Evolutionary conservation across 345 rosid genomes (phyloP).

Genomic region (Linum lewisii): DNA sequence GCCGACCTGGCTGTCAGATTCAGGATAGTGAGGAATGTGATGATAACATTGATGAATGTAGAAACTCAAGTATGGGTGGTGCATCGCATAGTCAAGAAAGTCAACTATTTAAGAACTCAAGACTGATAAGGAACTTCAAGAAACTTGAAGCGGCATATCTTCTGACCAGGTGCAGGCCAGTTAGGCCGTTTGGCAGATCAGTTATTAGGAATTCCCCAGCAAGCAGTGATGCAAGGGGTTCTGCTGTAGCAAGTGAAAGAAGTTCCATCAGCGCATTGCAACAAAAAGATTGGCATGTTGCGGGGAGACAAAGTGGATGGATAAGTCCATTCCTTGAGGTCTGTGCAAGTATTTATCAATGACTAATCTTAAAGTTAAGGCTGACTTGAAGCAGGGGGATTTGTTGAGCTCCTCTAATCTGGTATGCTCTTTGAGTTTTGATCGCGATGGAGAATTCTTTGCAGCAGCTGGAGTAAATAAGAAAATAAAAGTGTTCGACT

Average conservation of each 20-base stretch:
- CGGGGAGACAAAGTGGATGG: conserved; percentile 59
- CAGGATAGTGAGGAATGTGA: conserved; percentile 34
- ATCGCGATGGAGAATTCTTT: conserved; percentile 83
- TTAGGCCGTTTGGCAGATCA: conserved; percentile 43
- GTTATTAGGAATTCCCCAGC: conserved; percentile 40
- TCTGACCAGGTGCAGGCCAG: conserved; percentile 56
- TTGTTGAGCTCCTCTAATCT: conserved; percentile 77
- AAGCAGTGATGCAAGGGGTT: conserved; percentile 70
- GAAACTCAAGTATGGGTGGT: conserved; percentile 25
- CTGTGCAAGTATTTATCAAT: conserved; percentile 81
- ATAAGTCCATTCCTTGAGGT: conserved; percentile 88
- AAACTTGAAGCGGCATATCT: conserved; percentile 83
- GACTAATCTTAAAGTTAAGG: conserved; percentile 75
- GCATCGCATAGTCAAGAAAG: conserved; percentile 43
- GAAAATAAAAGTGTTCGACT: conserved; percentile 91
- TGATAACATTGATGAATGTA: conserved; percentile 34
- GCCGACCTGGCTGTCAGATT: conserved; percentile 34
- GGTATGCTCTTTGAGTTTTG: conserved; percentile 80
- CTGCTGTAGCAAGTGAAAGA: conserved; percentile 61
- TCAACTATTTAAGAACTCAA: conserved; percentile 48
- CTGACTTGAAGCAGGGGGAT: conserved; percentile 90
- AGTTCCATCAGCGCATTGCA: conserved; percentile 56
- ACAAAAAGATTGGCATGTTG: conserved; percentile 35
- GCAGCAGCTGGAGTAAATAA: conserved; percentile 96
- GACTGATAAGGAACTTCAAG: conserved; percentile 83